Evolutionary conservation across 1,284 basidiomycete genomes (phyloP).

Genomic region (Apiotrichum veenhuisii): DNA sequence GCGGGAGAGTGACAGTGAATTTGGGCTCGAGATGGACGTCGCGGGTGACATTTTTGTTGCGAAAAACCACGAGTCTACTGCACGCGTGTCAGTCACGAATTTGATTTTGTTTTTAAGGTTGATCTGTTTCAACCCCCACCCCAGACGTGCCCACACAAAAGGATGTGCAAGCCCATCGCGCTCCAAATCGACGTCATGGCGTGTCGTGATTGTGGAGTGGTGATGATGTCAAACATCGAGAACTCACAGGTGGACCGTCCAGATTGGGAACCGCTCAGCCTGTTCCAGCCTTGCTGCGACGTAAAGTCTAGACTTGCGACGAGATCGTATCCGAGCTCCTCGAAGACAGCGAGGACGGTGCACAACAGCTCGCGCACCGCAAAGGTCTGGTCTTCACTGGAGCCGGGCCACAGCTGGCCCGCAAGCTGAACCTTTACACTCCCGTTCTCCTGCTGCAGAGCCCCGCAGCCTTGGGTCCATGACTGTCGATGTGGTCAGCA

Average conservation of each 20-base stretch:
- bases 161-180: not conserved
- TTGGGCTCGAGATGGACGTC: not conserved
- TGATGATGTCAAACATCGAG: not conserved
- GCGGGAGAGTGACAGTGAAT: not conserved
- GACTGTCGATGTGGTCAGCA: not conserved
- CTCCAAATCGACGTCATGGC: not conserved
- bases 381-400: not conserved
- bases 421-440: not conserved
- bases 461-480: not conserved
- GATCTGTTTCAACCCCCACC: not conserved
- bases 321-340: constrained; percentile 34
- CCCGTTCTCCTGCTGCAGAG: not conserved
- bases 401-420: not conserved
- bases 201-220: not conserved
- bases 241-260: not conserved
- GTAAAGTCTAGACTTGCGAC: constrained; percentile 31
- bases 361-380: constrained; percentile 1
- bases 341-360: constrained; percentile 29
- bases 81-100: not conserved
- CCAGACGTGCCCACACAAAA: not conserved
- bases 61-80: not conserved
- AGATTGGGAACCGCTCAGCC: not conserved
- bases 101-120: not conserved
- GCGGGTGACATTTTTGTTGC: not conserved
- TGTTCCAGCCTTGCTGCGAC: not conserved